A percentile compares a stretch with the other conserved stretches of the same genome.
These are phyloP conservation scores for Aspergillus nanangensis DNA, from an alignment of 495 filamentous ascomycete species.

Conservation along the genomic window DNA sequence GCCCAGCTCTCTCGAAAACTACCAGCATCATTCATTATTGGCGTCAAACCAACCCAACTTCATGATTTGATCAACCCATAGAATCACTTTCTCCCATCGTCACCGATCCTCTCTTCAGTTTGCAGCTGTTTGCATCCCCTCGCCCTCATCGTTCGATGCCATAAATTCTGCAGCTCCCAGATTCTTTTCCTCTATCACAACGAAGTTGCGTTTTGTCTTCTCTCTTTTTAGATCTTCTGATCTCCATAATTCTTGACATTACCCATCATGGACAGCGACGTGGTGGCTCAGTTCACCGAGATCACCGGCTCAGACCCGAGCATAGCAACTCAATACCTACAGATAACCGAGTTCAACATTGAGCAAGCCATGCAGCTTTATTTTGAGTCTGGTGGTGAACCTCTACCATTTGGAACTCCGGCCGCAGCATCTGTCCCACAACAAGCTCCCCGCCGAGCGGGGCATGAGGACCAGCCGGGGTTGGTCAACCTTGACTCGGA, in stretches of 20 bases:
- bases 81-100: no score
- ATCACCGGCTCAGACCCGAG: conserved; percentile 63
- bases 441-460: conserved; percentile 16
- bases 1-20: no score
- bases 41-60: no score
- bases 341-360: conserved; percentile 74
- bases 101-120: conserved; percentile 13
- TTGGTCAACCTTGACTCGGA: conserved; percentile 71
- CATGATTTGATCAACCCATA: no score
- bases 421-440: conserved; percentile 27
- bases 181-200: conserved; percentile 1
- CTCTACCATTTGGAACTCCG: conserved; percentile 33
- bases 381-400: conserved; percentile 72
- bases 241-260: no score
- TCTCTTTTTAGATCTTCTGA: no score
- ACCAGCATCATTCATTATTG: no score
- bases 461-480: conserved; percentile 50
- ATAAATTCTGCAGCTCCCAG: conserved; percentile 1
- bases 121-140: conserved; percentile 36
- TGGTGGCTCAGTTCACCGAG: conserved; percentile 47
- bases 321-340: conserved; percentile 72
- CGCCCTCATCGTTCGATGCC: conserved; percentile 10
- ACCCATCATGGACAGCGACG: conserved; percentile 60
- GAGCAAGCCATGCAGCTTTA: conserved; percentile 85
- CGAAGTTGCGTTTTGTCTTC: no score